phyloP scores from a whole-genome alignment of 139 green algal species.

The Microglena sp. region DNA sequence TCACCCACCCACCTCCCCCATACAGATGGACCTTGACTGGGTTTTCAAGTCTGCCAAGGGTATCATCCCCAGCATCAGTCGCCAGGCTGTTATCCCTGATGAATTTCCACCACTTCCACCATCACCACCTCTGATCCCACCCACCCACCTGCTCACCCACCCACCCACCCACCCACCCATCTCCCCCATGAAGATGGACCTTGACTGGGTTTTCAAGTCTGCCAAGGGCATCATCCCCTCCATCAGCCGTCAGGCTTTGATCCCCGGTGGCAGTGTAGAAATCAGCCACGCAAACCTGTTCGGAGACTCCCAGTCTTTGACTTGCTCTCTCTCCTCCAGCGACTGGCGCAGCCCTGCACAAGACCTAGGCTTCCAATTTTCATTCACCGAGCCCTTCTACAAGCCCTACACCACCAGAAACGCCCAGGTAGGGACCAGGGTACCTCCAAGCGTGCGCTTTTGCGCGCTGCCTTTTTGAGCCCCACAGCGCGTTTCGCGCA shows the following conservation, averaged over 20 bases:
- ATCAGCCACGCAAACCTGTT: constrained; percentile 51
- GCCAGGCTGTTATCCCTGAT: no score
- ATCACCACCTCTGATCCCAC: no score
- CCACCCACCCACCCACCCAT: not conserved
- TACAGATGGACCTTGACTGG: no score
- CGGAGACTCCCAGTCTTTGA: constrained; percentile 37
- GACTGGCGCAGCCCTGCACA: constrained; percentile 43
- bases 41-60: no score
- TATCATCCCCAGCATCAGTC: no score
- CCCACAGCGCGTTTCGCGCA: no score
- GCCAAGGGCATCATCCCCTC: constrained; percentile 38
- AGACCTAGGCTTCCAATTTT: constrained; percentile 26
- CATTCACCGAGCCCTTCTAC: constrained; percentile 49
- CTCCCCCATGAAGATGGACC: constrained; percentile 33
- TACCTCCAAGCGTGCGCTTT: no score
- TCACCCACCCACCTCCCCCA: no score
- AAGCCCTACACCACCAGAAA: constrained; percentile 42
- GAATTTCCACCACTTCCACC: no score
- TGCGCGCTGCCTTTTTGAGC: no score
- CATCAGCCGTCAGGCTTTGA: constrained; percentile 34
- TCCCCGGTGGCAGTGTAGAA: constrained; percentile 44
- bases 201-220: constrained; percentile 49
- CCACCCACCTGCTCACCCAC: no score
- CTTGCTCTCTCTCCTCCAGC: constrained; percentile 28
- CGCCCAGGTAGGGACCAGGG: constrained; percentile 31